A percentile compares a stretch with the other conserved stretches of the same genome.
phyloP scores from a whole-genome alignment of 2,329 filamentous ascomycete genomes.

The Dactylonectria macrodidyma region DNA sequence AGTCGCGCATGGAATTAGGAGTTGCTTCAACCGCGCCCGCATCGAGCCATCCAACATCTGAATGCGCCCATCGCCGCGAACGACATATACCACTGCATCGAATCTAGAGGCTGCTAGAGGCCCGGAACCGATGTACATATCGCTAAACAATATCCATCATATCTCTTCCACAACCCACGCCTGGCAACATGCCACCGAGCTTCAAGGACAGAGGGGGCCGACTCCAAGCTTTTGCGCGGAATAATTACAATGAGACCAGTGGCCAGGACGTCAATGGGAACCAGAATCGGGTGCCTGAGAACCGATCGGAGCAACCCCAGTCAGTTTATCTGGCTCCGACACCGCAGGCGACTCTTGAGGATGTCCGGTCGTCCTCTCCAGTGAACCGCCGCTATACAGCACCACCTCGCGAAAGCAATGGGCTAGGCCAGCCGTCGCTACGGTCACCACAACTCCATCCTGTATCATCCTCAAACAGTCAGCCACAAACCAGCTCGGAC shows the following conservation, averaged over 20 bases:
- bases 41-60: constrained; percentile 14
- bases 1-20: constrained; percentile 24
- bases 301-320: constrained; percentile 39
- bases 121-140: constrained; percentile 17
- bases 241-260: constrained; percentile 43
- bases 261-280: constrained; percentile 38
- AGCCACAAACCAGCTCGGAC: constrained; percentile 31
- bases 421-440: constrained; percentile 43
- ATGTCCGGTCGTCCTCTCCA: constrained; percentile 55
- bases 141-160: constrained; percentile 9
- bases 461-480: constrained; percentile 41
- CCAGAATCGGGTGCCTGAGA: constrained; percentile 38
- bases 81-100: constrained; percentile 31
- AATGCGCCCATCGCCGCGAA: constrained; percentile 35
- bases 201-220: constrained; percentile 51
- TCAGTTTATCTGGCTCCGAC: constrained; percentile 36
- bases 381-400: constrained; percentile 48
- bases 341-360: constrained; percentile 51
- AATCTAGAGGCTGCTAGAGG: constrained; percentile 26
- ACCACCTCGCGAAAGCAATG: constrained; percentile 47
- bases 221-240: constrained; percentile 51
- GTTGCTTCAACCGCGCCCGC: constrained; percentile 25
- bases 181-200: constrained; percentile 47
- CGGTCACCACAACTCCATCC: constrained; percentile 39
- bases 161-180: constrained; percentile 3